Conservation (phyloP, 2,329 filamentous ascomycete genomes). For the Neonectria neomacrospora region DNA sequence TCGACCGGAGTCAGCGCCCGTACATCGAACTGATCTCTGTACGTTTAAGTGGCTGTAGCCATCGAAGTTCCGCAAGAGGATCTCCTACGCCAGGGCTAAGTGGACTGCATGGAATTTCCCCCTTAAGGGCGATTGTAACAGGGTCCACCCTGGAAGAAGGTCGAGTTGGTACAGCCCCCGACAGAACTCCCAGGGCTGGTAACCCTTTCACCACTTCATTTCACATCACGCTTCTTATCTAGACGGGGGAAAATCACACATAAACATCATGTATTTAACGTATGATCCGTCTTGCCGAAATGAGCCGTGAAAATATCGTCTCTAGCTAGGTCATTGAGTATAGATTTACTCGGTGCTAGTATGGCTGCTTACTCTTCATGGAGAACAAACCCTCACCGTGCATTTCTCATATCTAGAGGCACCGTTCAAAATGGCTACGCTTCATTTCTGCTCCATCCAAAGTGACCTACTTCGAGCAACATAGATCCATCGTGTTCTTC, state of each 20-base stretch:
- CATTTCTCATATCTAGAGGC: background rate
- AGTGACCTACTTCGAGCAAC: background rate
- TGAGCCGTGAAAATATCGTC: no score
- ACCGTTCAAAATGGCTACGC: no score
- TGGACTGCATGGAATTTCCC: background rate
- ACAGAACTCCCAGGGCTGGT: background rate
- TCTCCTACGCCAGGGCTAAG: background rate
- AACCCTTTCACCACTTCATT: background rate
- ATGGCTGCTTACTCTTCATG: background rate
- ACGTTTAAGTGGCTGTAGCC: background rate
- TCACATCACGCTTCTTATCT: background rate
- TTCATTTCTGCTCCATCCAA: background rate
- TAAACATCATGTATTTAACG: background rate
- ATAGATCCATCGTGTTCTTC: background rate
- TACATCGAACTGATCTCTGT: background rate
- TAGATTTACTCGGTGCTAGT: background rate
- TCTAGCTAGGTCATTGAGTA: background rate
- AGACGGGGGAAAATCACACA: background rate
- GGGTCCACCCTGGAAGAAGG: background rate
- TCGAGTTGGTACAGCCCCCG: background rate
- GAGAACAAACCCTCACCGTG: background rate
- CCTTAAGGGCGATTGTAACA: background rate
- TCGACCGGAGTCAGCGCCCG: background rate
- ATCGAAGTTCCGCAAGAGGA: background rate
- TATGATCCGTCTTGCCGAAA: no score